Conservation (phyloP, 2,329 filamentous ascomycete genomes). For the Botrytis fabae region DNA sequence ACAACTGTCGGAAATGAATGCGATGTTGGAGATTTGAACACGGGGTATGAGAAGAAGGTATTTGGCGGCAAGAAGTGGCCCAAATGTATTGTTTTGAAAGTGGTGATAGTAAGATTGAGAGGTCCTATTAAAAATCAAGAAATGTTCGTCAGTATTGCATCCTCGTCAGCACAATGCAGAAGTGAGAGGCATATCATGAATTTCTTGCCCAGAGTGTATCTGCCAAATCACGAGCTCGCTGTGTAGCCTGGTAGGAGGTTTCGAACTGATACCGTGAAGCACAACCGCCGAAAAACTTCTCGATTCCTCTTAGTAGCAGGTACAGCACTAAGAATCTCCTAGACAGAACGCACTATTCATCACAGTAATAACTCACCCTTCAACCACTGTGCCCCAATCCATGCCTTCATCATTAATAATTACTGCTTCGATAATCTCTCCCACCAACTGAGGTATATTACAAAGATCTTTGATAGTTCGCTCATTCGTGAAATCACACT, state of each 20-base stretch:
- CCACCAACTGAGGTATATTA: constrained; percentile 47
- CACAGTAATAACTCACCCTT: not conserved
- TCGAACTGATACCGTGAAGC: not conserved
- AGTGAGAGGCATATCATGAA: too few relatives aligned
- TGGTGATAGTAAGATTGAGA: constrained; percentile 56
- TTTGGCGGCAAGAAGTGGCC: constrained; percentile 57
- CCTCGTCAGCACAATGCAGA: not conserved
- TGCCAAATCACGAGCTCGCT: not conserved
- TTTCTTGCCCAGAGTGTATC: not conserved
- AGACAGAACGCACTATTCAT: not conserved
- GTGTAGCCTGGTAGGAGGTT: not conserved
- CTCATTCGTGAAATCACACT: constrained; percentile 55
- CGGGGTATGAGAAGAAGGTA: constrained; percentile 45
- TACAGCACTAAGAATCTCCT: not conserved
- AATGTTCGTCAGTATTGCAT: not conserved
- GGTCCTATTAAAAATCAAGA: constrained; percentile 42
- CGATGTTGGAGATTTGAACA: constrained; percentile 43
- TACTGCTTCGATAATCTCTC: not conserved
- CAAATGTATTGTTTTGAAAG: constrained; percentile 58
- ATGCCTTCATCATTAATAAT: constrained; percentile 12
- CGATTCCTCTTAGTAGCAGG: not conserved
- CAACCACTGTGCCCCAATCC: constrained; percentile 11
- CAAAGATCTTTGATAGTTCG: constrained; percentile 49
- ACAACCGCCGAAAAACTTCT: not conserved
- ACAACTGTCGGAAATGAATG: constrained; percentile 59